These are phyloP conservation scores for Phellinidium pouzarii DNA, from an alignment of 1,284 basidiomycete genomes.

Conservation along the genomic window DNA sequence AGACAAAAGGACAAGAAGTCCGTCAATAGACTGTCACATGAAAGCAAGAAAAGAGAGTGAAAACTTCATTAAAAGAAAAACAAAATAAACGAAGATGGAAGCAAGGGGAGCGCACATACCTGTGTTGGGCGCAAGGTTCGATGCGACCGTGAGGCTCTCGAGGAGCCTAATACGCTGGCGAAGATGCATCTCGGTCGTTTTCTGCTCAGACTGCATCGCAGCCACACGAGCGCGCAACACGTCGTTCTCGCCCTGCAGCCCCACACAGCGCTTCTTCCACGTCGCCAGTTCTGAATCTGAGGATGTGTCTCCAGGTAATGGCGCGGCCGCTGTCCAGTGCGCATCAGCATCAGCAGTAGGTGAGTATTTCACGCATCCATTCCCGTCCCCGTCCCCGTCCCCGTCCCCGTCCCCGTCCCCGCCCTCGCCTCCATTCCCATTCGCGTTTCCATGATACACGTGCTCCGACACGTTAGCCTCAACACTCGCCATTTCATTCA, in stretches of 20 bases:
- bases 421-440: too few species aligned
- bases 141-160: background rate
- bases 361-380: too few species aligned
- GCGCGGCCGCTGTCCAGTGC: too few species aligned
- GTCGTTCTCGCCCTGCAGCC: constrained; percentile 3
- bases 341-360: too few species aligned
- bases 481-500: too few species aligned
- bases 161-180: background rate
- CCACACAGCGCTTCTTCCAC: background rate
- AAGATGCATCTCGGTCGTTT: background rate
- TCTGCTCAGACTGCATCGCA: background rate
- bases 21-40: too few species aligned
- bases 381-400: too few species aligned
- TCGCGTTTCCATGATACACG: too few species aligned
- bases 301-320: background rate
- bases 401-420: too few species aligned
- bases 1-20: too few species aligned
- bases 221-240: background rate
- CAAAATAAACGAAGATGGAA: background rate
- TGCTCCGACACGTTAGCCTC: too few species aligned
- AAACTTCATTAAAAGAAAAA: background rate
- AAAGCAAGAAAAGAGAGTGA: too few species aligned
- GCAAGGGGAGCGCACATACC: background rate
- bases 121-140: background rate
- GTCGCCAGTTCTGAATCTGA: background rate